Percentiles rank a stretch among this genome's conserved stretches.
Conservation (phyloP, 345 rosid species). For the Aquilaria malaccensis region DNA sequence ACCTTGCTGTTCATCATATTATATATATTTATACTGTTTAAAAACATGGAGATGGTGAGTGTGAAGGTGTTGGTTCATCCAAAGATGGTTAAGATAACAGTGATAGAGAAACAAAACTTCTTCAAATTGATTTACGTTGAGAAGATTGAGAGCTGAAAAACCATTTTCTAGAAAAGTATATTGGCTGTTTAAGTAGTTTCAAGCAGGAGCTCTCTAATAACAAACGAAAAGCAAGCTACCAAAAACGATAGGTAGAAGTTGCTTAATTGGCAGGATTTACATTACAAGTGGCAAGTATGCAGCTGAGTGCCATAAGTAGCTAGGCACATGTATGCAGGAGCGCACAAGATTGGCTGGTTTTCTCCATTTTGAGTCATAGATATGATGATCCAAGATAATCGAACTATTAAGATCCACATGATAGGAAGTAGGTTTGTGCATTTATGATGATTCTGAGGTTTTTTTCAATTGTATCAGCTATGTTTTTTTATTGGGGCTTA, state of each 20-base stretch:
- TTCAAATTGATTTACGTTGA: slow-evolving; percentile 84
- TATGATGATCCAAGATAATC: too few relatives aligned
- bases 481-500: too few relatives aligned
- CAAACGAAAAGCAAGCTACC: slow-evolving; percentile 92
- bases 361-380: too few relatives aligned
- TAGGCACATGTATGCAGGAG: too few relatives aligned
- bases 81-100: slow-evolving; percentile 78
- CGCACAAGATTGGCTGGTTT: too few relatives aligned
- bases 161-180: slow-evolving; percentile 79
- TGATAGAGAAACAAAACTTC: slow-evolving; percentile 71
- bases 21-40: too few relatives aligned
- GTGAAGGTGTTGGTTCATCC: slow-evolving; percentile 77
- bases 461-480: too few relatives aligned
- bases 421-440: too few relatives aligned
- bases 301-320: slow-evolving; percentile 37
- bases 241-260: slow-evolving; percentile 98
- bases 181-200: slow-evolving; percentile 89
- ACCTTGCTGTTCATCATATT: too few relatives aligned
- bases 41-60: slow-evolving; percentile 48
- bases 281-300: slow-evolving; percentile 78
- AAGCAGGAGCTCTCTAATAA: slow-evolving; percentile 98
- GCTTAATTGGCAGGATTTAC: slow-evolving; percentile 97
- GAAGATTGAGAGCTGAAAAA: slow-evolving; percentile 95
- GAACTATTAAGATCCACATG: too few relatives aligned
- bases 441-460: too few relatives aligned